phyloP scores from a whole-genome alignment of 2,329 filamentous ascomycete genomes.

The Venturia pyrina region DNA sequence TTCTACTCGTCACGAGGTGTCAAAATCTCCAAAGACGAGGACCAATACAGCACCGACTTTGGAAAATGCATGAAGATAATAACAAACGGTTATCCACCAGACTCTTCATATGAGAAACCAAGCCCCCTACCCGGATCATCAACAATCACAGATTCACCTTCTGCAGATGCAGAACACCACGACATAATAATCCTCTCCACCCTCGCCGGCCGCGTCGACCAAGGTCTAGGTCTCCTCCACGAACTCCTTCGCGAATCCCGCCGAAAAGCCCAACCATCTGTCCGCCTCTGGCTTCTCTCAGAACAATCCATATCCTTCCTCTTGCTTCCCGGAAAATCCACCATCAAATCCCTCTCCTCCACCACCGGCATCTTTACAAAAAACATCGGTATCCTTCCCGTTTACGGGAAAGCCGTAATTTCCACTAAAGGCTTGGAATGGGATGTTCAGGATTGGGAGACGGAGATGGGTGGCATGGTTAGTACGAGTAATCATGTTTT shows the following conservation, averaged over 20 bases:
- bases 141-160: background rate
- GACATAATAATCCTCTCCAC: conserved; percentile 76
- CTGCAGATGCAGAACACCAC: conserved; percentile 16
- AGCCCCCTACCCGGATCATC: background rate
- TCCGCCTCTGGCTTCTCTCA: conserved; percentile 64
- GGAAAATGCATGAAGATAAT: conserved; percentile 53
- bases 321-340: conserved; percentile 58
- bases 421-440: conserved; percentile 75
- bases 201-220: conserved; percentile 82
- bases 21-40: conserved; percentile 57
- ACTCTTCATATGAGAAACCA: background rate
- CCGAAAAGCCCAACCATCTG: conserved; percentile 6
- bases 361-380: conserved; percentile 50
- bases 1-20: conserved; percentile 56
- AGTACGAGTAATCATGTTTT: conserved; percentile 42
- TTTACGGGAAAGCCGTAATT: conserved; percentile 70
- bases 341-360: conserved; percentile 33
- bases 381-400: conserved; percentile 76
- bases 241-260: conserved; percentile 55
- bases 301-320: conserved; percentile 75
- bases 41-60: conserved; percentile 87
- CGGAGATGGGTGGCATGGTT: conserved; percentile 37
- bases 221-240: conserved; percentile 80
- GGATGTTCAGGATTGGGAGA: conserved; percentile 79
- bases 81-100: conserved; percentile 2